Conservation (phyloP, 2,329 filamentous ascomycete species). For the Cladobotryum mycophilum region DNA sequence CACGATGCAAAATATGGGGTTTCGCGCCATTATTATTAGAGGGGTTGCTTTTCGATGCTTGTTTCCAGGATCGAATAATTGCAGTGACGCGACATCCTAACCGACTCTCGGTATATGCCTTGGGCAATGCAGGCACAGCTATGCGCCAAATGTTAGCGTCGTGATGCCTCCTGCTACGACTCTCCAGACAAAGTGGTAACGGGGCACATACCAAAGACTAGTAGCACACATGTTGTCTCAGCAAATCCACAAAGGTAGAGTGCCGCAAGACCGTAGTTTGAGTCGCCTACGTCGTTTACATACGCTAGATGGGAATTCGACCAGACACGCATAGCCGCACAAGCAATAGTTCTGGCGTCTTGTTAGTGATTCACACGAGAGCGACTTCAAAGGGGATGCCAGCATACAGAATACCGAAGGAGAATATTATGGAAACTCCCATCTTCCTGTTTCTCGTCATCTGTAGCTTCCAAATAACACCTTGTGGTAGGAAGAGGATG, state of each 20-base stretch:
- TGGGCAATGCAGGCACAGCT: neutral
- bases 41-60: neutral
- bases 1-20: neutral
- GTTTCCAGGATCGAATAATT: neutral
- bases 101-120: neutral
- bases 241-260: neutral
- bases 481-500: constrained; percentile 23
- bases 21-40: neutral
- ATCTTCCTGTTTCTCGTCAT: constrained; percentile 22
- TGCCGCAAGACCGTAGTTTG: neutral
- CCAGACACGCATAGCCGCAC: neutral
- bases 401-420: constrained; percentile 23
- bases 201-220: neutral
- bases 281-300: neutral
- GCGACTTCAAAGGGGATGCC: neutral
- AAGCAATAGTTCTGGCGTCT: neutral
- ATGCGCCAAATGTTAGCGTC: neutral
- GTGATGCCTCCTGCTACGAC: too few relatives aligned
- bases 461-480: constrained; percentile 22
- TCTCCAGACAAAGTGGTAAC: neutral
- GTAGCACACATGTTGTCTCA: neutral
- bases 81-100: neutral
- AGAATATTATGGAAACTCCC: constrained; percentile 24
- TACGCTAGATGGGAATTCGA: neutral
- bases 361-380: neutral